These are phyloP conservation scores for Cryptomeria japonica DNA, from an alignment of 75 land plant genomes.

Conservation along the genomic window DNA sequence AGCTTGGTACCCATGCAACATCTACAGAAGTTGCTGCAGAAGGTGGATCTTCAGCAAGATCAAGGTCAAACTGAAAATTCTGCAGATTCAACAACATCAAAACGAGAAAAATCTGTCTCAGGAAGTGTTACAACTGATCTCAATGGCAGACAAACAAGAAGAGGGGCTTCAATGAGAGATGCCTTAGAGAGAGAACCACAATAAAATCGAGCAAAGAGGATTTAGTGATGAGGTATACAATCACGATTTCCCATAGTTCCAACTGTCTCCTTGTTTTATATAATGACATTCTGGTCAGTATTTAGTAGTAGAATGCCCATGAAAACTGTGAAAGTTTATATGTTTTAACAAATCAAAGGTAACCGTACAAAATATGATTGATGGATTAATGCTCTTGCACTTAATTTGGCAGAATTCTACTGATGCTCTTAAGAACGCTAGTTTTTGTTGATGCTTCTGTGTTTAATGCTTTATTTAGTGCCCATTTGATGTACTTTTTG, in stretches of 20 bases:
- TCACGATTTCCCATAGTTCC: background rate
- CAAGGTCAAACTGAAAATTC: slow-evolving; percentile 47
- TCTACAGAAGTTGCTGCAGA: slow-evolving; percentile 51
- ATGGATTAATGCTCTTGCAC: no score
- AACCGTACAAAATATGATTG: no score
- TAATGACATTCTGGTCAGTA: background rate
- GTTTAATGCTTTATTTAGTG: no score
- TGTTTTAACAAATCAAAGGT: no score
- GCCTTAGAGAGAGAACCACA: slow-evolving; percentile 58
- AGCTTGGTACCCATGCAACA: slow-evolving; percentile 37
- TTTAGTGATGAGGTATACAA: slow-evolving; percentile 54
- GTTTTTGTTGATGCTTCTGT: no score
- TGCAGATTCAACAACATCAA: slow-evolving; percentile 39
- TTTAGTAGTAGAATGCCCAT: background rate
- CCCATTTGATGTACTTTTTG: no score
- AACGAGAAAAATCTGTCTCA: slow-evolving; percentile 77
- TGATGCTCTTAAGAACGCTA: no score
- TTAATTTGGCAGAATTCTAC: no score
- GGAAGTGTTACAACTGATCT: slow-evolving; percentile 51
- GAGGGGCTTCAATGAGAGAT: slow-evolving; percentile 80
- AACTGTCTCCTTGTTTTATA: background rate
- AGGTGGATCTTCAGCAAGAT: slow-evolving; percentile 77
- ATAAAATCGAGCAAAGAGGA: slow-evolving; percentile 49
- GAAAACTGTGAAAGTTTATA: no score
- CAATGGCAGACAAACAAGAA: slow-evolving; percentile 88